Conservation (phyloP, 2,329 filamentous ascomycete species). For the Alternaria novae-zelandiae region DNA sequence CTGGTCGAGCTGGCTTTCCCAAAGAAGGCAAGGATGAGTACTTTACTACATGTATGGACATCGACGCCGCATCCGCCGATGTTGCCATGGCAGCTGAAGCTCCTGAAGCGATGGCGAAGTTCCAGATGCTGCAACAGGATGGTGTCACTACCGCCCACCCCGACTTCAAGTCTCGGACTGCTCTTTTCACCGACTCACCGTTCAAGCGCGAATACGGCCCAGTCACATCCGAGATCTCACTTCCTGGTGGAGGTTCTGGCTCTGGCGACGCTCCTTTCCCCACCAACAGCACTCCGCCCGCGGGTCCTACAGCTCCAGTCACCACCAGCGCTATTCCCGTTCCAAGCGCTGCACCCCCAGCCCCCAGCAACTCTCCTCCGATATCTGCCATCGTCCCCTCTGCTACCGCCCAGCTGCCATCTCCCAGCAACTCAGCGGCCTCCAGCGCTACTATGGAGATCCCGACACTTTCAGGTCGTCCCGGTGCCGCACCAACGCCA, state of each 20-base stretch:
- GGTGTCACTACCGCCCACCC: no score
- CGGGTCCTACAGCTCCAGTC: not conserved
- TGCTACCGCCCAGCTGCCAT: not conserved
- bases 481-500: conserved; percentile 18
- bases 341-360: not conserved
- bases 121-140: no score
- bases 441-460: conserved; percentile 5
- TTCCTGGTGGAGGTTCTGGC: conserved; percentile 7
- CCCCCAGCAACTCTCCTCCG: not conserved
- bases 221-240: conserved; percentile 20
- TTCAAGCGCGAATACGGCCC: no score
- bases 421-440: not conserved
- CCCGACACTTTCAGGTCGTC: conserved; percentile 23
- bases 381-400: not conserved
- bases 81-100: no score
- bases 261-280: not conserved
- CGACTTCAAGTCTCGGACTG: conserved; percentile 39
- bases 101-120: no score
- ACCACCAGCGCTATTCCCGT: not conserved
- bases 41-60: conserved; percentile 59
- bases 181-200: conserved; percentile 20
- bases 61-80: conserved; percentile 52
- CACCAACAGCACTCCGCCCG: not conserved
- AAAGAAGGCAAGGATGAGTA: no score
- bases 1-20: no score